Conservation (phyloP, 2,329 filamentous ascomycete genomes). For the Fusarium sp. region DNA sequence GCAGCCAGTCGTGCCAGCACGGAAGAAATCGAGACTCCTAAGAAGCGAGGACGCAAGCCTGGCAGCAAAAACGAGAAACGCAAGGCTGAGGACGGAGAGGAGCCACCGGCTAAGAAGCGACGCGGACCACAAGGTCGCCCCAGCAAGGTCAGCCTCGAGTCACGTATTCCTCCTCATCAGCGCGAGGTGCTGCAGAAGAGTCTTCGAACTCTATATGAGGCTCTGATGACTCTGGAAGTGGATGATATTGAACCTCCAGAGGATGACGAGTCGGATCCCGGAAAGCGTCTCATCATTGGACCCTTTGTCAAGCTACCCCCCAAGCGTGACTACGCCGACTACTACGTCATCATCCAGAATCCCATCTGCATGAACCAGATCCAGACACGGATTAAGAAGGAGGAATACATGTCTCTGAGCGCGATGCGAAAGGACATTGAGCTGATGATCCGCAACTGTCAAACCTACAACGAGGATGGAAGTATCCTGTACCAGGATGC, state of each 20-base stretch:
- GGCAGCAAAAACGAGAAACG: slow-evolving; percentile 83
- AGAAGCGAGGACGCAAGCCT: slow-evolving; percentile 88
- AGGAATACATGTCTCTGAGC: slow-evolving; percentile 85
- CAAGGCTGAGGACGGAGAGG: slow-evolving; percentile 82
- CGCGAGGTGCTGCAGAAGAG: slow-evolving; percentile 84
- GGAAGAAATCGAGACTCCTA: slow-evolving; percentile 80
- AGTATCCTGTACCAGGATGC: slow-evolving; percentile 94
- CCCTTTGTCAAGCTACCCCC: slow-evolving; percentile 93
- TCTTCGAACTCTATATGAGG: slow-evolving; percentile 80
- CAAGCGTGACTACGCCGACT: slow-evolving; percentile 91
- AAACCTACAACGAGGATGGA: slow-evolving; percentile 96
- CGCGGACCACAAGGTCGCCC: slow-evolving; percentile 76
- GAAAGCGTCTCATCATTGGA: slow-evolving; percentile 86
- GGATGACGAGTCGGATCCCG: slow-evolving; percentile 68
- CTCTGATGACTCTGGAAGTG: slow-evolving; percentile 86
- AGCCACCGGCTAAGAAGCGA: slow-evolving; percentile 83
- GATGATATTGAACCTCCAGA: slow-evolving; percentile 72
- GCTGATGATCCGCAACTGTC: slow-evolving; percentile 88
- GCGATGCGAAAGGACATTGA: slow-evolving; percentile 87
- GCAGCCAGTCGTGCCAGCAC: slow-evolving; percentile 84
- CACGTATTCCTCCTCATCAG: slow-evolving; percentile 73
- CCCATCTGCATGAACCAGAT: slow-evolving; percentile 98
- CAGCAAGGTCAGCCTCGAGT: slow-evolving; percentile 65
- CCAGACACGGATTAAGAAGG: slow-evolving; percentile 93
- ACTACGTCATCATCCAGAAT: slow-evolving; percentile 91